phyloP scores from a whole-genome alignment of 441 rosid genomes.

The Gossypium gossypioides region DNA sequence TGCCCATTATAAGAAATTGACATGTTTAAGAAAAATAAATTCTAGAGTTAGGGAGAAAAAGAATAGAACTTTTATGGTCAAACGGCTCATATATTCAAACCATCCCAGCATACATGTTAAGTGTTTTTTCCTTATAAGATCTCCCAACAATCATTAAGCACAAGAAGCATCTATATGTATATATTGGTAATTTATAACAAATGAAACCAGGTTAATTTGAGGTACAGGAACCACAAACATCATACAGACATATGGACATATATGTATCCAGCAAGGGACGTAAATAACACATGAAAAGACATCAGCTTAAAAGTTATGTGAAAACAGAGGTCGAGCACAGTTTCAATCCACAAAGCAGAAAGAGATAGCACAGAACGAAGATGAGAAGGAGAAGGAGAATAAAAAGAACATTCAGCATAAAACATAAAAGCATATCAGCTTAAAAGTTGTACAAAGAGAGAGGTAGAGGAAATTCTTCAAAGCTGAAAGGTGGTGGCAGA shows the following conservation, averaged over 20 bases:
- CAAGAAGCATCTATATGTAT: background rate
- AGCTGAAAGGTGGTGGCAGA: background rate
- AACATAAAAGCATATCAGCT: background rate
- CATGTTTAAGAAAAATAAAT: background rate
- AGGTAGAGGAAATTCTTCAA: background rate
- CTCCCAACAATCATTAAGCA: background rate
- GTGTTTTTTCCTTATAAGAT: background rate
- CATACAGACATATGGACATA: background rate
- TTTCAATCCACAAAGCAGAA: background rate
- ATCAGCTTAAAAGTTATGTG: background rate
- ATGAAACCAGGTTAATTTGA: background rate
- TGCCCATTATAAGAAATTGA: background rate
- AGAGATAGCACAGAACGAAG: background rate
- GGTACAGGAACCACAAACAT: background rate
- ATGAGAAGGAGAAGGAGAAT: background rate
- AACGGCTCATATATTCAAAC: too few relatives aligned
- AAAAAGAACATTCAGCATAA: background rate
- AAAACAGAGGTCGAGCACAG: background rate
- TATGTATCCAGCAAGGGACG: background rate
- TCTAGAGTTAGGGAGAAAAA: background rate
- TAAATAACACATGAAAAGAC: background rate
- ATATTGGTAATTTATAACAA: background rate
- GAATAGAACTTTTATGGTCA: too few relatives aligned
- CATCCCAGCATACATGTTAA: too few relatives aligned
- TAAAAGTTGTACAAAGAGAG: background rate